Base-by-base conservation (phyloP, 441 rosid species). In the Mallotus japonicus region DNA sequence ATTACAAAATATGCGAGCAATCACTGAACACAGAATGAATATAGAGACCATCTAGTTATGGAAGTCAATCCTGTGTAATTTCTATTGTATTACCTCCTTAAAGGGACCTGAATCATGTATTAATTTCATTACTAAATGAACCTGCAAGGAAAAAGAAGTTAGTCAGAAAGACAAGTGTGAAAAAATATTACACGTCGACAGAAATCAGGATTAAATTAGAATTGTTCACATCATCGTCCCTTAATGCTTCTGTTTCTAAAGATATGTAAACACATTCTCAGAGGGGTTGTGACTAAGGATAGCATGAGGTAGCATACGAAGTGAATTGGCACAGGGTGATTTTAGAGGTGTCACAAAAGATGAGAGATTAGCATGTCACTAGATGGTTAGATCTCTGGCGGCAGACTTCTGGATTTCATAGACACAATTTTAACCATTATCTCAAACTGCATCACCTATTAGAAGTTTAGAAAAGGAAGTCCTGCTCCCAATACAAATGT, bases 61-160 rank as follows among this genome's bases (percentile, higher is more conserved):
- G 0, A 16, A 3, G 62, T 46, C 34, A 62, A n/a, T 6, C 46
- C 63, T 37, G 42, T 61, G 37, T 42, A 51, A 50, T 40, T 81
- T 28, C 32, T 79, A 85, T 51, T 76, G 72, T 62, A 79, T 65
- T 32, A 82, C 89, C 40, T 91, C 95, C 84, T 92, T 95, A 34
- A 95, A 88, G 60, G 99, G 99, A 68, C 97, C 95, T 0, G 95
- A 91, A 34, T 91, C 97, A 2, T 69, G 87, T 65, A 91, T 71
- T 65, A 91, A 61, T 73, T 92, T 85, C 88, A 89, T 91, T 42
- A 92, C 97, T 73, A 70, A 84, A 66, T 83, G 72, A 50, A 95
- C 92, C 97, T 91, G 91, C 87, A 64, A 72, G 65, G 11, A 8
- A 54, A 66, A 71, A 72, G 9, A 42, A 15, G 7, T 7, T 22